Base-by-base conservation (phyloP, 2,329 filamentous ascomycete species). In the Colletotrichum caudatum region DNA sequence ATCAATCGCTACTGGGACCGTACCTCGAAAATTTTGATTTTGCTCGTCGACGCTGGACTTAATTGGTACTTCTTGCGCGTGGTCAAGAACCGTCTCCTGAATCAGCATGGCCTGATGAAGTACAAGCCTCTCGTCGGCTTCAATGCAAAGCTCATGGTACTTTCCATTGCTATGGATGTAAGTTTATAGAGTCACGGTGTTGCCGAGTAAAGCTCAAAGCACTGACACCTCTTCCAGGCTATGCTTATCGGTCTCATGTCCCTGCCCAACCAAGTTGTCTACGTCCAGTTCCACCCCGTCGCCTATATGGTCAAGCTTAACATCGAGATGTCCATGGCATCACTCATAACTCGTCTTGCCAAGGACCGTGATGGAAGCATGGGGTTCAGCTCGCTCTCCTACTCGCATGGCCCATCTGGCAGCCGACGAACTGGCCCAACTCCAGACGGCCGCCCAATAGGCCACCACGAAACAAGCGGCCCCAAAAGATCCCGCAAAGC, bases 251-350 rank as follows among this genome's bases (percentile, higher is more conserved):
- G 78, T 1, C 76, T 79, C 9, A 81, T 80, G 79, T 80, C 75
- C 4, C 68, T 80, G 0, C 76, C 77, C 0, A 81, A 81, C 59
- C 78, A 80, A 70, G 70, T 75, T 23, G 78, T 81, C n/a, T 80
- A 86, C 73, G 82, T 86, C 71, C 84, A 86, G 74, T 86, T 88
- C 74, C 85, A 87, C 66, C 85, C 86, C 0, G 78, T 87, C 5
- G 85, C 85, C 16, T 88, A 87, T 74, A 81, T 84, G n/a, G 84
- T 87, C 58, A 88, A 88, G 68, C 80, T 88, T 48, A 84, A 87
- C 74, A 87, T 88, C 73, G 86, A 88, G 75, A 84, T 88, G 82
- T 83, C 82, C 16, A 87, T 88, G 85, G 85, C 86, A 61, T 83
- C 84, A 46, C 82, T 88, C 33, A 87, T 88, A 73, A 82, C 77